Percentiles rank a stretch among this genome's conserved stretches.
These are phyloP conservation scores for Jackrogersella multiformis DNA, from an alignment of 495 filamentous ascomycete genomes.

Conservation along the genomic window DNA sequence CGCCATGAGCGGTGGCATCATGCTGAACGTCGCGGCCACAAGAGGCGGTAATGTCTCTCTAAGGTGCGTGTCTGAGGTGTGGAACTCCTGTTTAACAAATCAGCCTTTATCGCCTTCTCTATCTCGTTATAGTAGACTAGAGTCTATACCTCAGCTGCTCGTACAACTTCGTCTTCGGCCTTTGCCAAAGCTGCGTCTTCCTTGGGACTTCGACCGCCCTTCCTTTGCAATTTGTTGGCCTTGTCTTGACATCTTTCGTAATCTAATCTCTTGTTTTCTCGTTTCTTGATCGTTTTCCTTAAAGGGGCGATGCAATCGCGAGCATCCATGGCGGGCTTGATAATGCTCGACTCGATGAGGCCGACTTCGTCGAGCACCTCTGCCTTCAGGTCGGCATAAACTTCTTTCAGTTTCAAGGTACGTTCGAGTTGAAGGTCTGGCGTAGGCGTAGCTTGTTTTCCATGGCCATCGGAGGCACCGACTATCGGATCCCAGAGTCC, in stretches of 20 bases:
- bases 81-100: slow-evolving; percentile 70
- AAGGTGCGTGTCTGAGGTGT: slow-evolving; percentile 82
- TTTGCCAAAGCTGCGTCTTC: slow-evolving; percentile 81
- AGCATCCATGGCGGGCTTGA: slow-evolving; percentile 76
- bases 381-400: slow-evolving; percentile 76
- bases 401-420: slow-evolving; percentile 71
- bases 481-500: slow-evolving; percentile 84
- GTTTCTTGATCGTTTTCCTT: slow-evolving; percentile 91
- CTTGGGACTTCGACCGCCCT: slow-evolving; percentile 74
- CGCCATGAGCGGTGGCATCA: slow-evolving; percentile 79
- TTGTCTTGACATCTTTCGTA: slow-evolving; percentile 83
- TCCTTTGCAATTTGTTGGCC: slow-evolving; percentile 74
- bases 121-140: slow-evolving; percentile 4
- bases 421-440: slow-evolving; percentile 70
- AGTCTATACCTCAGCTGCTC: slow-evolving; percentile 67
- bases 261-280: slow-evolving; percentile 89
- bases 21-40: slow-evolving; percentile 75
- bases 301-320: slow-evolving; percentile 76
- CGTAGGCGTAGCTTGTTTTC: slow-evolving; percentile 67
- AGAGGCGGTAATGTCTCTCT: slow-evolving; percentile 78
- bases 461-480: slow-evolving; percentile 63
- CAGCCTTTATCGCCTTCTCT: not conserved
- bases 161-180: slow-evolving; percentile 77
- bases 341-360: slow-evolving; percentile 75
- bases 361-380: slow-evolving; percentile 80